Conservation (phyloP, 2,329 filamentous ascomycete species). For the Verticillium albo-atrum region DNA sequence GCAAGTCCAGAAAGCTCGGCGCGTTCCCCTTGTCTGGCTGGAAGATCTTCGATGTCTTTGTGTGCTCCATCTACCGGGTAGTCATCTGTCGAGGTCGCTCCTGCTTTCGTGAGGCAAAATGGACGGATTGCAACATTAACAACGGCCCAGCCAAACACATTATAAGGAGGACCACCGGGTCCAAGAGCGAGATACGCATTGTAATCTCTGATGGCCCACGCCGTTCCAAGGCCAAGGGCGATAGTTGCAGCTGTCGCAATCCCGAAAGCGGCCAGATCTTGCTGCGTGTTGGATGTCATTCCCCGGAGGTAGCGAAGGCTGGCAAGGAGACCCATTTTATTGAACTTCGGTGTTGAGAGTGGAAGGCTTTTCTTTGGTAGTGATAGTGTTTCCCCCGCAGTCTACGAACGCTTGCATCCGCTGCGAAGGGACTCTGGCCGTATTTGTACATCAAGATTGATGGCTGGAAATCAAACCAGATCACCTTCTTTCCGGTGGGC, state of each 20-base stretch:
- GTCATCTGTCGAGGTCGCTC: slow-evolving; percentile 4
- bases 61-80: slow-evolving; percentile 4
- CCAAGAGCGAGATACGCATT: slow-evolving; percentile 35
- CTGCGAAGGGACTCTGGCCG: too few relatives aligned
- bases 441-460: too few relatives aligned
- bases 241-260: not conserved
- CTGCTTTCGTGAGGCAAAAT: slow-evolving; percentile 3
- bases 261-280: not conserved
- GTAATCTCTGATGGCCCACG: slow-evolving; percentile 20
- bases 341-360: not conserved
- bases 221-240: not conserved
- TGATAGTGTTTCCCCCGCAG: too few relatives aligned
- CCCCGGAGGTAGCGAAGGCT: not conserved
- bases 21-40: not conserved
- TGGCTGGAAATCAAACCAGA: too few relatives aligned
- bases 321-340: not conserved
- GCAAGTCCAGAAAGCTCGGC: slow-evolving; percentile 6
- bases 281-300: not conserved
- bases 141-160: slow-evolving; percentile 34
- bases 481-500: too few relatives aligned
- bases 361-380: too few relatives aligned
- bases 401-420: too few relatives aligned
- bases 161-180: slow-evolving; percentile 37
- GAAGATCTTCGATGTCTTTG: not conserved
- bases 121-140: slow-evolving; percentile 7